Evolutionary conservation across 208 protist genomes (phyloP).

Genomic region (Kentomonas sorsogonicus): DNA sequence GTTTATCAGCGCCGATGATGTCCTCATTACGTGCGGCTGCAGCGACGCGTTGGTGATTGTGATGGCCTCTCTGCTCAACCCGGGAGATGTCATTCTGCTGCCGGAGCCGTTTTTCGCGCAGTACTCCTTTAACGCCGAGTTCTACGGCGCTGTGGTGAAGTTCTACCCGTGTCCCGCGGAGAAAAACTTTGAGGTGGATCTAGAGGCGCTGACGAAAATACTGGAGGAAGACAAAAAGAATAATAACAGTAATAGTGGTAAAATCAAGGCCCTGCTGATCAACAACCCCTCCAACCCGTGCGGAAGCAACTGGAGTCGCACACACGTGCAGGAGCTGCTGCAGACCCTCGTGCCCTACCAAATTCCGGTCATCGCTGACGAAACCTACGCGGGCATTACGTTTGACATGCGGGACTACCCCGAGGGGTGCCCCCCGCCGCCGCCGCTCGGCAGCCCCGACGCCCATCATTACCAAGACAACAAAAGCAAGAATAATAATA

Average conservation of each 20-base stretch:
- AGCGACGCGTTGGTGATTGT: slow-evolving; percentile 79
- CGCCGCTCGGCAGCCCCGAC: too few species aligned
- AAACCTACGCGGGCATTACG: slow-evolving; percentile 89
- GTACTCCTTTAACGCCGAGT: slow-evolving; percentile 68
- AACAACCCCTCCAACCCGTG: slow-evolving; percentile 93
- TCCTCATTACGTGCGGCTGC: slow-evolving; percentile 52
- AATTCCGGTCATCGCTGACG: slow-evolving; percentile 86
- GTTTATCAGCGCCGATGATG: slow-evolving; percentile 22
- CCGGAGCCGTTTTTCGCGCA: slow-evolving; percentile 85
- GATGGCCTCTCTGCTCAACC: slow-evolving; percentile 50
- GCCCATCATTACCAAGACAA: too few species aligned
- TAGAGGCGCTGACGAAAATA: slow-evolving; percentile 47
- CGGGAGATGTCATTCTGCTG: slow-evolving; percentile 79
- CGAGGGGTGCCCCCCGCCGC: slow-evolving; percentile 3
- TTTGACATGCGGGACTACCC: slow-evolving; percentile 37
- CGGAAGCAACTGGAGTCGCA: slow-evolving; percentile 63
- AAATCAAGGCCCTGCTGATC: slow-evolving; percentile 83
- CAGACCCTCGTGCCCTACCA: slow-evolving; percentile 54
- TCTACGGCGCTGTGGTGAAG: slow-evolving; percentile 39
- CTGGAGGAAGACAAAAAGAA: slow-evolving; percentile 13
- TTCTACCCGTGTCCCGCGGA: slow-evolving; percentile 68
- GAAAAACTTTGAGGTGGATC: slow-evolving; percentile 80
- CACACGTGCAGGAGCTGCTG: slow-evolving; percentile 57
- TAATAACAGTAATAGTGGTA: too few species aligned
- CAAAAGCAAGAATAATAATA: too few species aligned